phyloP scores from a whole-genome alignment of 169 alveolate species.

The Theileria sp. region DNA sequence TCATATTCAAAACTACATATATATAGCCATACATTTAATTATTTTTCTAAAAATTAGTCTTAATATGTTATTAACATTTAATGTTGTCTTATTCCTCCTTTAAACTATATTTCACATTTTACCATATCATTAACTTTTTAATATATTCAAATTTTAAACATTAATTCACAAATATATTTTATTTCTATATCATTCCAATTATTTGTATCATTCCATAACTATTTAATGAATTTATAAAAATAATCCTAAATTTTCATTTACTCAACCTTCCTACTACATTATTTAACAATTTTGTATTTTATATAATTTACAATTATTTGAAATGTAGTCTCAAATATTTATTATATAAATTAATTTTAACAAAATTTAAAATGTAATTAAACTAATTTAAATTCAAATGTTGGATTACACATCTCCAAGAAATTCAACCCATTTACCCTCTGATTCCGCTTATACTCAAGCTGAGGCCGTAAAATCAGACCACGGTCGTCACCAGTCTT shows the following conservation, averaged over 20 bases:
- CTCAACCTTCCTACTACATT: neutral
- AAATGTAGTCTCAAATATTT: neutral
- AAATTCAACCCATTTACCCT: slow-evolving; percentile 7
- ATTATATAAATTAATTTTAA: neutral
- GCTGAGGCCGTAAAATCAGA: slow-evolving; percentile 46
- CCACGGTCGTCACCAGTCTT: slow-evolving; percentile 52
- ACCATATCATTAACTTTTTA: neutral
- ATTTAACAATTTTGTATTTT: neutral
- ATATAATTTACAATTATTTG: neutral
- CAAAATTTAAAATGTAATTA: slow-evolving; percentile 28
- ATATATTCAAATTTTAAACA: neutral
- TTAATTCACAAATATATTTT: neutral
- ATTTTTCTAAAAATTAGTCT: no score
- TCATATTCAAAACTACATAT: neutral
- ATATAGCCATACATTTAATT: neutral
- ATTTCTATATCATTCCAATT: no score
- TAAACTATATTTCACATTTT: neutral
- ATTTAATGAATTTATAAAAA: no score
- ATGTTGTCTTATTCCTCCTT: neutral
- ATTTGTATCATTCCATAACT: no score
- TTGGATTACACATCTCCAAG: slow-evolving; percentile 8
- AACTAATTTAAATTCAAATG: slow-evolving; percentile 37
- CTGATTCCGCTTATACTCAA: slow-evolving; percentile 37
- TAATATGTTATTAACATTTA: neutral
- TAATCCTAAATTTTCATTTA: no score